phyloP scores from a whole-genome alignment of 2,329 filamentous ascomycete genomes.

The Phialocephala sp. region DNA sequence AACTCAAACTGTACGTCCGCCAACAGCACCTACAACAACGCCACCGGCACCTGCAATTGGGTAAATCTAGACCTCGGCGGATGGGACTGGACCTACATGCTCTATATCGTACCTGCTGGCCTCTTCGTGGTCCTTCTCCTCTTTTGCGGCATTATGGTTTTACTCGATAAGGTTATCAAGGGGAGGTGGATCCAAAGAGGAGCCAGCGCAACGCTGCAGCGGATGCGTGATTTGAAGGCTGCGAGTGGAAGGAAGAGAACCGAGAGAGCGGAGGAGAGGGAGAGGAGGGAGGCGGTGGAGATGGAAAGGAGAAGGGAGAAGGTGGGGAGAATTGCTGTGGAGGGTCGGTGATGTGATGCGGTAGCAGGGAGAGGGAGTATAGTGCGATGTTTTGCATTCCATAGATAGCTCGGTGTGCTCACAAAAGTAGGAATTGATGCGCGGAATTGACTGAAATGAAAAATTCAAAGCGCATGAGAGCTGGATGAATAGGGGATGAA shows the following conservation, averaged over 20 bases:
- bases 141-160: too few relatives aligned
- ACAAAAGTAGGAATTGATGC: too few relatives aligned
- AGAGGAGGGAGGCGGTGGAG: background rate
- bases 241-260: background rate
- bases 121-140: background rate
- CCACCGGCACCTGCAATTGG: background rate
- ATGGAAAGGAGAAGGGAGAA: background rate
- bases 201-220: too few relatives aligned
- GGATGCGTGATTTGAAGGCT: too few relatives aligned
- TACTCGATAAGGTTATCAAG: background rate
- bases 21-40: constrained; percentile 5
- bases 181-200: background rate
- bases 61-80: background rate
- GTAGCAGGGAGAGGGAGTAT: background rate
- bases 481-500: too few relatives aligned
- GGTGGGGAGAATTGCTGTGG: too few relatives aligned
- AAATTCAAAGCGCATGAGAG: too few relatives aligned
- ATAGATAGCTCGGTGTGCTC: too few relatives aligned
- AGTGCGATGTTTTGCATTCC: too few relatives aligned
- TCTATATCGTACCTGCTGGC: background rate
- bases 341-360: too few relatives aligned
- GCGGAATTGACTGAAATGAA: too few relatives aligned
- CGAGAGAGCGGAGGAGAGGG: background rate
- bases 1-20: background rate
- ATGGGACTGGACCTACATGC: background rate